These are phyloP conservation scores for Ustilago shanxiensis DNA, from an alignment of 1,284 basidiomycete species.

Conservation along the genomic window DNA sequence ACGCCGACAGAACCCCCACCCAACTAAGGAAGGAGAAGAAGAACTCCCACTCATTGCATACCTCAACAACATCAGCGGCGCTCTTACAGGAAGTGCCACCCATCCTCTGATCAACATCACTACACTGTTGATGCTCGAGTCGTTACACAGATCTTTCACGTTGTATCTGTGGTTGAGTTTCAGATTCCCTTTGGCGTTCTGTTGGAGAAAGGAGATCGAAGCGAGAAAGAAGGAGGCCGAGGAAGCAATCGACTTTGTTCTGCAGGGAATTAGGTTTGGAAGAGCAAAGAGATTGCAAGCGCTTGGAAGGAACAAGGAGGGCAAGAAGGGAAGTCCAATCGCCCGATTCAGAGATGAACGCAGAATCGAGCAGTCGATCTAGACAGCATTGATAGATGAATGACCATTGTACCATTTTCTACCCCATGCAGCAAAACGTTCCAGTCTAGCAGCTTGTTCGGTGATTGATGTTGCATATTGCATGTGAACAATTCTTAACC, in stretches of 20 bases:
- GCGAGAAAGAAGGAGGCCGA: conserved; percentile 79
- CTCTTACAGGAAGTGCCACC: conserved; percentile 12
- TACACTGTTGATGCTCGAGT: conserved; percentile 77
- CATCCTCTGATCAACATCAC: conserved; percentile 57
- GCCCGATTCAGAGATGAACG: background rate
- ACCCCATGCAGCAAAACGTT: background rate
- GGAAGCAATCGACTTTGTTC: conserved; percentile 75
- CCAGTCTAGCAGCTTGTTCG: background rate
- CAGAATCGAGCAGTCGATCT: background rate
- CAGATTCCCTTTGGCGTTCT: conserved; percentile 82
- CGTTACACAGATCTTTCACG: conserved; percentile 83
- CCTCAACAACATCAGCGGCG: conserved; percentile 10
- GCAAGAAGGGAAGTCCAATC: background rate
- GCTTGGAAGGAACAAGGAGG: conserved; percentile 30
- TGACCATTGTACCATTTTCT: background rate
- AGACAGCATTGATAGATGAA: background rate
- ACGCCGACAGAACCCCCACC: background rate
- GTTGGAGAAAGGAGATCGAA: conserved; percentile 74
- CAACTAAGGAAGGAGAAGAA: background rate
- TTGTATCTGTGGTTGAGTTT: conserved; percentile 89
- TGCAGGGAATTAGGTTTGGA: conserved; percentile 68
- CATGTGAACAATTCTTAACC: no score
- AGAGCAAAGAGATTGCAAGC: conserved; percentile 53
- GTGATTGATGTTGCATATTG: background rate
- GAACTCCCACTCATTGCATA: conserved; percentile 33